Evolutionary conservation across 306 rosid species (phyloP).

Genomic region (Casuarina cunninghamiana): DNA sequence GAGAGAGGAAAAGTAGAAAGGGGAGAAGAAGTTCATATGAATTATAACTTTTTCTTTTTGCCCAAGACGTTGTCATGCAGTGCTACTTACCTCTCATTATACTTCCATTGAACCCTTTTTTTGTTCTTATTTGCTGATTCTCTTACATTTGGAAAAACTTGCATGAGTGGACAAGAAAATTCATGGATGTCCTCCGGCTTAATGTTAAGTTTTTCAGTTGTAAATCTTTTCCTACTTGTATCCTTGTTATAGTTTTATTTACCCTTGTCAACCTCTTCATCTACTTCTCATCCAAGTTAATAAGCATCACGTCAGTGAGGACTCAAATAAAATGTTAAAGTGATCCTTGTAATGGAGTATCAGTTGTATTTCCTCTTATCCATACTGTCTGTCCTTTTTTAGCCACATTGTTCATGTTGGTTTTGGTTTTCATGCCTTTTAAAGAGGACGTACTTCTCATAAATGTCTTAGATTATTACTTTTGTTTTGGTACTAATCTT

Average conservation of each 20-base stretch:
- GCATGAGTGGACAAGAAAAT: too few relatives aligned
- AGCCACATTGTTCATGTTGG: neutral
- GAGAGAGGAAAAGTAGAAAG: too few relatives aligned
- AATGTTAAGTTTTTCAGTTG: too few relatives aligned
- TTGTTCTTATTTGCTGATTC: neutral
- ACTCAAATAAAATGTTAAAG: neutral
- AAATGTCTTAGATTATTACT: neutral
- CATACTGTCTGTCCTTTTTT: neutral
- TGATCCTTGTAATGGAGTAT: neutral
- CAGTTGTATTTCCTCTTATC: neutral
- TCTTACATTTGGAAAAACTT: too few relatives aligned
- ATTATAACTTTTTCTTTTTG: neutral
- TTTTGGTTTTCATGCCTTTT: neutral
- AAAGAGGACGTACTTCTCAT: neutral
- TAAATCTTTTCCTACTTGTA: too few relatives aligned
- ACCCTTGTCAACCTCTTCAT: too few relatives aligned
- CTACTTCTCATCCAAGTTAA: too few relatives aligned
- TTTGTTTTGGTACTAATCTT: too few relatives aligned
- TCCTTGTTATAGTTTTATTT: too few relatives aligned
- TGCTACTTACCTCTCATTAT: neutral
- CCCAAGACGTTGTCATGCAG: neutral
- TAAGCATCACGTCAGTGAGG: too few relatives aligned
- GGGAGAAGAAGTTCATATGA: neutral
- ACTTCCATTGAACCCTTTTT: neutral
- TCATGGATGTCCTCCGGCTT: too few relatives aligned